Evolutionary conservation across 2,329 filamentous ascomycete genomes (phyloP), one percentile per base, ranked within the genome.

Genomic region (Nigrospora osmanthi): DNA sequence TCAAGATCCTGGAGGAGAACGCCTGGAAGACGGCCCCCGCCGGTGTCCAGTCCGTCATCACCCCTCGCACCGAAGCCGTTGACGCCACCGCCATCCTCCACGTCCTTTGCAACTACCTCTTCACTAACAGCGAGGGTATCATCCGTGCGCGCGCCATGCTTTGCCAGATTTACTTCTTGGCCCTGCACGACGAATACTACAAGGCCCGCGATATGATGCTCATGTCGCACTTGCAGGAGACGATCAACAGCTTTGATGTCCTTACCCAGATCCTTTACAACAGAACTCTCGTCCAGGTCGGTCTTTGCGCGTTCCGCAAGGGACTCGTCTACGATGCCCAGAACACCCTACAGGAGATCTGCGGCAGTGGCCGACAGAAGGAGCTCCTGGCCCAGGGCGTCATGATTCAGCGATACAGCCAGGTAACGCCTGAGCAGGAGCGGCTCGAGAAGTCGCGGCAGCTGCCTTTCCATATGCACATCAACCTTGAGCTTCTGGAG

Each of bases 391-490:
- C 93, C 35, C 93, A 98, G 70, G 94, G 93, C 66, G 89, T 98
- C 51, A 95, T 97, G 76, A 93, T 98, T 66, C 93, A 98, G 73
- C 82, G 93, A 56, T 98, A 90, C 72, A 91, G 81, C 59, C 90
- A 95, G 61, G 93, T 98, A 50, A 93, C 90, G 33, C 93, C 93
- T 15, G 93, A 98, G 70, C 93, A 98, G 70, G 93, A 98, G 73
- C 87, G 91, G 54, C 79, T 97, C 35, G 93, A 98, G 75, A 88
- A 93, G 65, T 91, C 97, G 72, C 85, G 93, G 58, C 93, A 98
- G 72, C 80, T 98, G 55, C 93, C 93, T 34, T 98, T 98, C 83
- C 93, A 98, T 75, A 96, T 98, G 89, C 93, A 98, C 78, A 98
- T 98, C 76, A 98, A 98, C 76, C 80, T 98, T 43, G 93, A 98